phyloP scores from a whole-genome alignment of 345 rosid genomes.

The Cochlearia excelsa region DNA sequence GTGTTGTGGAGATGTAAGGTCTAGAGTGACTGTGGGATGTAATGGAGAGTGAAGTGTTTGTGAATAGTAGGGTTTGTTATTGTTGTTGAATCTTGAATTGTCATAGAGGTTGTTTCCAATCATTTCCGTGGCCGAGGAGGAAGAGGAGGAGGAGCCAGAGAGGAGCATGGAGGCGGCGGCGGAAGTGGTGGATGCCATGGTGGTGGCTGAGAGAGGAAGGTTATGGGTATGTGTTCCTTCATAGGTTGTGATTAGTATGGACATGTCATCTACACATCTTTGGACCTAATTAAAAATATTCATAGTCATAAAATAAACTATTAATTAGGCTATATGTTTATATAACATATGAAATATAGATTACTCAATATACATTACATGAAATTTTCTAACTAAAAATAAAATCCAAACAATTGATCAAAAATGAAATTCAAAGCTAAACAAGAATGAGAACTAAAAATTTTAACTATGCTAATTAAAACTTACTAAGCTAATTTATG shows the following conservation, averaged over 20 bases:
- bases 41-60: conserved; percentile 39
- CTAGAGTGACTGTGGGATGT: conserved; percentile 79
- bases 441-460: too few species aligned
- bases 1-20: conserved; percentile 60
- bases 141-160: conserved; percentile 56
- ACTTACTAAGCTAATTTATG: too few species aligned
- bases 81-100: conserved; percentile 42
- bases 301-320: not conserved
- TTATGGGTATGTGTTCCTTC: conserved; percentile 64
- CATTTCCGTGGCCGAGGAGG: conserved; percentile 40
- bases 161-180: conserved; percentile 80
- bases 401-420: too few species aligned
- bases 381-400: too few species aligned
- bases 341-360: not conserved
- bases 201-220: conserved; percentile 67
- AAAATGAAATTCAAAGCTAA: too few species aligned
- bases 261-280: not conserved
- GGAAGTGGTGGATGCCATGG: conserved; percentile 82
- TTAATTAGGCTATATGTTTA: not conserved
- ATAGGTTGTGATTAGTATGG: not conserved
- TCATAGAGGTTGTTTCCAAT: conserved; percentile 54
- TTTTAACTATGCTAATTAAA: too few species aligned
- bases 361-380: too few species aligned
- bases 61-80: conserved; percentile 41
- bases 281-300: not conserved